These are phyloP conservation scores for Paspalum notatum DNA, from an alignment of 176 grass and related monocot species.

Conservation along the genomic window DNA sequence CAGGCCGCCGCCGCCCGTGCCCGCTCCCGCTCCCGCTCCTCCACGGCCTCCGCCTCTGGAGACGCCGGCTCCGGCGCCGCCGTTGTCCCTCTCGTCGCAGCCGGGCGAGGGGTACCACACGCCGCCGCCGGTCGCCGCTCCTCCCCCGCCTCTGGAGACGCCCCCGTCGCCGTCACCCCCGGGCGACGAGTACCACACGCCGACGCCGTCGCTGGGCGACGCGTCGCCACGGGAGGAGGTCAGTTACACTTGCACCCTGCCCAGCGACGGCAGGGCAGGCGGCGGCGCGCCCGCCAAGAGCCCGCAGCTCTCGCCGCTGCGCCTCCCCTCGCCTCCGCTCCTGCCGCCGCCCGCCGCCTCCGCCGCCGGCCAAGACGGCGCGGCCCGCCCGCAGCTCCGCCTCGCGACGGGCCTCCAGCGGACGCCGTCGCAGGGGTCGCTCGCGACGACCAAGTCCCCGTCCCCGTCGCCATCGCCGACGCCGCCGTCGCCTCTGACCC, in stretches of 20 bases:
- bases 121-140: conserved; percentile 17
- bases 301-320: conserved; percentile 50
- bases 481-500: conserved; percentile 35
- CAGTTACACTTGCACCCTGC: background rate
- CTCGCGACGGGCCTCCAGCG: conserved; percentile 41
- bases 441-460: conserved; percentile 25
- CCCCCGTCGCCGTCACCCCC: conserved; percentile 30
- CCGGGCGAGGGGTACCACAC: conserved; percentile 43
- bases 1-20: conserved; percentile 45
- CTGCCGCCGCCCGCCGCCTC: background rate
- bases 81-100: conserved; percentile 34
- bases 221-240: conserved; percentile 13
- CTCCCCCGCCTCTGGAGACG: conserved; percentile 12
- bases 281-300: background rate
- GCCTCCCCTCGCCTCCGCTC: conserved; percentile 1
- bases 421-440: conserved; percentile 51
- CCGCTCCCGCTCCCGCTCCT: background rate
- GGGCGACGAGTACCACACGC: conserved; percentile 49
- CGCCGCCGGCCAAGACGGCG: background rate
- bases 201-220: conserved; percentile 45
- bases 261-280: background rate
- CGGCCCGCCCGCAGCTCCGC: conserved; percentile 29
- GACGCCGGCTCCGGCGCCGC: conserved; percentile 20
- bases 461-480: background rate
- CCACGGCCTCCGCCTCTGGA: background rate